Conservation (phyloP, 106 monocot species). For the Dioscorea alata region DNA sequence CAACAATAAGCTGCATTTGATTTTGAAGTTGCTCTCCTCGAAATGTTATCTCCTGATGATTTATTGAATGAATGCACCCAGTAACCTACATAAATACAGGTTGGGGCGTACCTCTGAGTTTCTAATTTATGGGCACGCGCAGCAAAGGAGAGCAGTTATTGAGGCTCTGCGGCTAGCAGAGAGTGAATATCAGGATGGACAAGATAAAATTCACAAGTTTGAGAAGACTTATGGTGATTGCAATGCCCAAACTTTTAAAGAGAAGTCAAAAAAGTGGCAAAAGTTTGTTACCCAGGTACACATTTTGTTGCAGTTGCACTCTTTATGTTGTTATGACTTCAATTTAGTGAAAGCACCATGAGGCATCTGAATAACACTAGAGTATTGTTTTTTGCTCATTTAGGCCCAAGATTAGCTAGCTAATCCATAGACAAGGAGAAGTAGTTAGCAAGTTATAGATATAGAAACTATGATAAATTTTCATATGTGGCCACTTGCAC, state of each 20-base stretch:
- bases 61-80: too few species aligned
- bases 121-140: conserved; percentile 81
- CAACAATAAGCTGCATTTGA: too few species aligned
- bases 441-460: too few species aligned
- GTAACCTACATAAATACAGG: conserved; percentile 19
- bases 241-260: conserved; percentile 47
- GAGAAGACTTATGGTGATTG: conserved; percentile 18
- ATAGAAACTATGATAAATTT: too few species aligned
- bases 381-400: too few species aligned
- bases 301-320: background rate
- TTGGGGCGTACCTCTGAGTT: conserved; percentile 77
- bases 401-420: too few species aligned
- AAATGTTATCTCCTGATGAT: too few species aligned
- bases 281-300: conserved; percentile 80
- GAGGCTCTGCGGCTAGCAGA: conserved; percentile 67
- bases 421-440: too few species aligned
- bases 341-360: background rate
- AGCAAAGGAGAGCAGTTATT: conserved; percentile 79
- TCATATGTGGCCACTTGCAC: too few species aligned
- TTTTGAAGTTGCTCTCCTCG: too few species aligned
- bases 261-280: conserved; percentile 80
- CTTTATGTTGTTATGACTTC: too few species aligned
- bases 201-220: conserved; percentile 18
- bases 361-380: too few species aligned
- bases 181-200: conserved; percentile 23